Percentiles rank a stretch among this genome's conserved stretches.
Conservation (phyloP, 1,139 yeast species). For the Pneumocystis murina region DNA sequence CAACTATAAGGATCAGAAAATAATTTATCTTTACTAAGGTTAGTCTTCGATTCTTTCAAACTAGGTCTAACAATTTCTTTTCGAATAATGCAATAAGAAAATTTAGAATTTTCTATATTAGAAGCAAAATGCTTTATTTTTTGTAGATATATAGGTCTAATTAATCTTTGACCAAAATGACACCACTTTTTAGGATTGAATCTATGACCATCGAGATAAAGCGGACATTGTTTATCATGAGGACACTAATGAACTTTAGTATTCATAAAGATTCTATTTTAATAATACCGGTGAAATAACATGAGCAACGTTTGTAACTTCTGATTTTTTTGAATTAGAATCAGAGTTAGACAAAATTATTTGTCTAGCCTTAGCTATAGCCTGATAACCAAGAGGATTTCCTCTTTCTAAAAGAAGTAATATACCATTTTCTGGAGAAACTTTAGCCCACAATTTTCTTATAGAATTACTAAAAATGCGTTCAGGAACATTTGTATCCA, state of each 20-base stretch:
- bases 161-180: conserved; percentile 55
- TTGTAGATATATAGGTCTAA: conserved; percentile 54
- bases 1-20: conserved; percentile 27
- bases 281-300: conserved; percentile 1
- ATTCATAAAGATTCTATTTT: conserved; percentile 10
- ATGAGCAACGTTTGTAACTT: conserved; percentile 1
- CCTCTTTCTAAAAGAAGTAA: conserved; percentile 76
- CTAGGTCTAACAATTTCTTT: conserved; percentile 28
- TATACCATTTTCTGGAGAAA: conserved; percentile 35
- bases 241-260: conserved; percentile 73
- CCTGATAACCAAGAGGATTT: conserved; percentile 75
- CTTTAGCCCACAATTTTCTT: conserved; percentile 8
- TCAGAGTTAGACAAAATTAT: conserved; percentile 72
- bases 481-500: background rate
- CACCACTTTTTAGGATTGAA: conserved; percentile 61
- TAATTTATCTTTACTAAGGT: conserved; percentile 23
- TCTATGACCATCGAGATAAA: conserved; percentile 31
- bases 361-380: conserved; percentile 81
- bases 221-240: conserved; percentile 76
- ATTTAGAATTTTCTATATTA: conserved; percentile 59
- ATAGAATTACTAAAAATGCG: background rate
- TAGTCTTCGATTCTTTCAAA: conserved; percentile 1
- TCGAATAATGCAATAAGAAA: conserved; percentile 60
- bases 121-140: conserved; percentile 7
- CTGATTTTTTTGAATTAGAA: background rate